Evolutionary conservation across 441 rosid species (phyloP), one percentile per base, ranked within the genome.

Genomic region (Arabidopsis lyrata): DNA sequence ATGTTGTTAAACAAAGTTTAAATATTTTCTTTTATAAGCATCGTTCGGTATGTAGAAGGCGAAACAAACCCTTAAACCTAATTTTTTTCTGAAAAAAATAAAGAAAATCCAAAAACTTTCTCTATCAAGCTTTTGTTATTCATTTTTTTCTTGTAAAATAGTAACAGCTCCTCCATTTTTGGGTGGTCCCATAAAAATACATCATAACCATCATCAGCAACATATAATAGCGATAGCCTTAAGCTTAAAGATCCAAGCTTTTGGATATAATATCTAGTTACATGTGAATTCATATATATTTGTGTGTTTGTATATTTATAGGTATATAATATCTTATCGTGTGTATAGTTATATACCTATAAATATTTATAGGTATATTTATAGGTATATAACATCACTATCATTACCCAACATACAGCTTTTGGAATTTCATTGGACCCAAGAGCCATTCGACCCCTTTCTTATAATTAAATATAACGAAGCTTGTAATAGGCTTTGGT

Each of bases 141-240:
- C 13, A 5, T 1, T 5, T 12, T 12, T 50, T 34, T 63, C 6
- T 44, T 32, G 5, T 55, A 53, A 72, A 69, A 50, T 61, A 76
- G 39, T 32, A 47, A 63, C 53, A 32, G 22, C 29, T 70, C 70
- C 45, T 76, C 75, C 35, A 71, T 66, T 32, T 50, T 65, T 44
- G 73, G 70, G 82, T 76, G 79, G 85, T 71, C 86, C 86, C 82
- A 38, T 50, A 29, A 49, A 78, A 64, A 61, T 69, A 39, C 80
- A 77, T 77, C 73, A 77, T 71, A 52, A 66, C 68, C 58, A 65
- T 70, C 80, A 71, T 70, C 72, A 58, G 11, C 36, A 64, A 69
- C 54, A 63, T 54, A 69, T 64, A 56, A 77, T 64, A 57, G 63
- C 74, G 65, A 71, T 67, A 36, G 57, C 75, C 53, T 56, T 63